Evolutionary conservation across 2,329 filamentous ascomycete species (phyloP), one percentile per base, ranked within the genome.

Genomic region (Ophidiomyces ophidiicola): DNA sequence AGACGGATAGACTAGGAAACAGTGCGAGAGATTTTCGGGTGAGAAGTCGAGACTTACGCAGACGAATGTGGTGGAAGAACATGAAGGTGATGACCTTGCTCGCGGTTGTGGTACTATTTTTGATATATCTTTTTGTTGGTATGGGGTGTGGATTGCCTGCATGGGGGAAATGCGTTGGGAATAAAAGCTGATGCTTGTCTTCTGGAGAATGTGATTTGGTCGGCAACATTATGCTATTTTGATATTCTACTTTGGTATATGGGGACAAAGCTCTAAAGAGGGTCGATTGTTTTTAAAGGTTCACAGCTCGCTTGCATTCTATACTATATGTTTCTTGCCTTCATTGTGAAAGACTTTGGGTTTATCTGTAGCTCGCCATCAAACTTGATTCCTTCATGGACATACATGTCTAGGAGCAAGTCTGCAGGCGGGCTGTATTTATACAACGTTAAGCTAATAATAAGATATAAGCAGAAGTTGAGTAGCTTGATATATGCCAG

Each of bases 61-160:
- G 92, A 56, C 74, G 80, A 62, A 96, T 98, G 90, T 98, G 90
- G 90, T 96, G 88, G 88, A 96, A 96, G 78, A 96, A 98, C 60
- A 74, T 93, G 32, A 92, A 92, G 67, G 64, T 98, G 50, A 94
- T 96, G 86, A 79, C 75, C 5, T 61, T 98, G 50, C 55, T 94
- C 31, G 84, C 87, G 1, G 62, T 90, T 21, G 68, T 71, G 20
- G 55, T 70, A 15, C 59, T 83, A 6, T 82, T 83, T 53, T 62
- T 83, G 59, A 53, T 82, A 3, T 84, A 83, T 55, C 53, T 84
- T 8, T 76, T 83, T 49, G 70, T 83, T 15, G 80, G 80, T 0
- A 78, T 82, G 60, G 79, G 76, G 4, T 84, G 80, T 56, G 80
- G 80, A 5, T 54, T 84, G 45, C 80, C 80, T 39, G 74, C 57